Evolutionary conservation across 2,329 filamentous ascomycete genomes (phyloP), one percentile per base, ranked within the genome.

Genomic region (Pestalotiopsis sp.): DNA sequence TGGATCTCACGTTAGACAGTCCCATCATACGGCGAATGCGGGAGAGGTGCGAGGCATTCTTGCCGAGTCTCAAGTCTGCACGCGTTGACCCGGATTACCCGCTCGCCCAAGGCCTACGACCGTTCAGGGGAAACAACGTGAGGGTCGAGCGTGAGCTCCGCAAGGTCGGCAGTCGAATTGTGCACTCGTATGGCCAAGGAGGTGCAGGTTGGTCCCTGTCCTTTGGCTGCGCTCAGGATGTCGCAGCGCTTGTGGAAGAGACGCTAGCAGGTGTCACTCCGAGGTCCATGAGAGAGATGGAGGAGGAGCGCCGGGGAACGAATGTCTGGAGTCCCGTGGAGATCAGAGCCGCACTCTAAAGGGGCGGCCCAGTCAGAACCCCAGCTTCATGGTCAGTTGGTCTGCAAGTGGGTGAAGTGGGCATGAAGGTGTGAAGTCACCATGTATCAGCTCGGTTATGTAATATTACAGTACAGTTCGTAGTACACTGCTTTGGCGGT

Each of bases 141-240:
- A 78, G 82, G 9, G 80, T 85, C 7, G 82, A 84, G 72, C 77
- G 81, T 1, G 83, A 85, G 69, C 73, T 80, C 14, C 76, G 78
- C 49, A 67, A 73, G 65, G 68, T 73, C 17, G 71, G 72, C 11
- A 80, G 78, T 70, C 77, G 77, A n/a, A 80, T 83, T 59, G 77
- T 84, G 3, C 83, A 84, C 66, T 79, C 77, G 1, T 84, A 84
- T 69, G 83, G 83, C 1, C 83, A 84, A 63, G 82, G 82, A 4
- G 83, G 81, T 4, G 79, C 81, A 2, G 83, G 82, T 4, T 84
- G 83, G 83, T 80, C 75, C 61, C 68, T 83, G 67, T 78, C 77
- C 0, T 82, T 82, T 69, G 81, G 80, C 1, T 82, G 80, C 66
- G 80, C 81, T 12, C 72, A 73, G 25, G 80, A 83, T 59, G 78